A percentile compares a stretch with the other conserved stretches of the same genome.
phyloP scores from a whole-genome alignment of 2,329 filamentous ascomycete species.

The Trichoderma arundinaceum region DNA sequence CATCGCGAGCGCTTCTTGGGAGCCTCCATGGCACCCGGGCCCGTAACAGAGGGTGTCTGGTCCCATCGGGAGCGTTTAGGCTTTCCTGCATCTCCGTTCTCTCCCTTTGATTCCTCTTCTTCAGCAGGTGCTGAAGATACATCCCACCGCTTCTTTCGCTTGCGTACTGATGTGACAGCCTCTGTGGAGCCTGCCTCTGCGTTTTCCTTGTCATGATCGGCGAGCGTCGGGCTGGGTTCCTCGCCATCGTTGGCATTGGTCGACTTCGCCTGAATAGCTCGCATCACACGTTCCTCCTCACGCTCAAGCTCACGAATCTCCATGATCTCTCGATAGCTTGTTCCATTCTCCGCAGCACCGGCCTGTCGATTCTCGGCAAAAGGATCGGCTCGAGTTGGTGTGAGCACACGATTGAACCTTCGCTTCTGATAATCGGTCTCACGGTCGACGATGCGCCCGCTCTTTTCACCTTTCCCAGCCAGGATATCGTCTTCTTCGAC shows the following conservation, averaged over 20 bases:
- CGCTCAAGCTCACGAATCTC: constrained; percentile 86
- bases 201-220: constrained; percentile 75
- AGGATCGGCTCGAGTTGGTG: constrained; percentile 83
- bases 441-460: constrained; percentile 86
- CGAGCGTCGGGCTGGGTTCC: constrained; percentile 74
- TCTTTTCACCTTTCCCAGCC: constrained; percentile 80
- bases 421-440: constrained; percentile 98
- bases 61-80: constrained; percentile 87
- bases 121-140: constrained; percentile 66
- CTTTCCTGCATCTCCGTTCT: constrained; percentile 62
- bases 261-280: constrained; percentile 76
- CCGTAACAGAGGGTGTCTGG: constrained; percentile 67
- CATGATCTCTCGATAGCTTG: constrained; percentile 91
- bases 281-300: constrained; percentile 86
- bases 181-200: constrained; percentile 72
- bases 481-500: constrained; percentile 93
- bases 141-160: constrained; percentile 97
- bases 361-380: constrained; percentile 78
- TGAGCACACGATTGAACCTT: constrained; percentile 84
- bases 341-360: constrained; percentile 70
- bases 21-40: constrained; percentile 61
- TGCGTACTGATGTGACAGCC: constrained; percentile 66
- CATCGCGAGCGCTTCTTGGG: constrained; percentile 83
- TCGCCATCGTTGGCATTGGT: constrained; percentile 63
- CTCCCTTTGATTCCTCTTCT: constrained; percentile 57